These are phyloP conservation scores for Nannochloropsis salina DNA, from an alignment of 108 stramenopile species.

Conservation along the genomic window DNA sequence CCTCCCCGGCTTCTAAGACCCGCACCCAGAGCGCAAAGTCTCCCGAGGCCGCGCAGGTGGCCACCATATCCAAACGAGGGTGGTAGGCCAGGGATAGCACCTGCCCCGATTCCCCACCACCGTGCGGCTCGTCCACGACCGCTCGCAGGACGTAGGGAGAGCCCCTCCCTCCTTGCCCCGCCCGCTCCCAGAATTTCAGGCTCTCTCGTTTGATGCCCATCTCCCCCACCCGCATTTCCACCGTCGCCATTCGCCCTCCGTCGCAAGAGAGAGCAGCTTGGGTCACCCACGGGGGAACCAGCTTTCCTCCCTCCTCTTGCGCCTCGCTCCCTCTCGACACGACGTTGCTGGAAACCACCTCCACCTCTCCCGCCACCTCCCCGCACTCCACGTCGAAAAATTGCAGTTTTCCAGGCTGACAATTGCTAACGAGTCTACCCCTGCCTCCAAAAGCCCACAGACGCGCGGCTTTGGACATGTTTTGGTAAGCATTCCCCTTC, in stretches of 20 bases:
- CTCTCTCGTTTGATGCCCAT: background rate
- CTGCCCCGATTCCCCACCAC: background rate
- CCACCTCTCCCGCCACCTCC: background rate
- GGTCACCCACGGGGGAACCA: conserved; percentile 1
- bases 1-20: background rate
- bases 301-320: conserved; percentile 8
- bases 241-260: background rate
- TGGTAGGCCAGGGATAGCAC: background rate
- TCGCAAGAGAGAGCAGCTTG: background rate
- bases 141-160: background rate
- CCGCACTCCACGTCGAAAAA: background rate
- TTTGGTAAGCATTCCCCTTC: too few species aligned
- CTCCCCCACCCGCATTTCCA: background rate
- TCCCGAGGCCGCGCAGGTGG: background rate
- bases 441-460: background rate
- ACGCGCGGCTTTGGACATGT: background rate
- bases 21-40: background rate
- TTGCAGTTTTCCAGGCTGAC: background rate
- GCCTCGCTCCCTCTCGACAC: conserved; percentile 19
- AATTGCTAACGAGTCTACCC: background rate
- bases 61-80: background rate
- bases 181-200: conserved; percentile 2
- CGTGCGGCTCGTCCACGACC: background rate
- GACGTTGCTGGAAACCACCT: background rate
- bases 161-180: background rate